Conservation (phyloP, 1,139 yeast species). For the Hyphopichia wangnamkhiaoensis region DNA sequence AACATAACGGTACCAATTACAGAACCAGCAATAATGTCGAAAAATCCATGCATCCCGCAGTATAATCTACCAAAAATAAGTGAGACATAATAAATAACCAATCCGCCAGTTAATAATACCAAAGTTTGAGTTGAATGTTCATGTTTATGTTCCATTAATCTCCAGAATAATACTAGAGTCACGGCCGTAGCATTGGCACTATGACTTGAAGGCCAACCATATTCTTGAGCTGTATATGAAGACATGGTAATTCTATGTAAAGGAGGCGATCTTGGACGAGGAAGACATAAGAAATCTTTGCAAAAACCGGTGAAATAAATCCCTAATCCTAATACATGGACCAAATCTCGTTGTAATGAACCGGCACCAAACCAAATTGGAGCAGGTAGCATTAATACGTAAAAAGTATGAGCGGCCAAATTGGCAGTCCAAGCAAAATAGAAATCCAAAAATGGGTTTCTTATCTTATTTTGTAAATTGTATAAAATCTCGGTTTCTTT, state of each 20-base stretch:
- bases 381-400: conserved; percentile 82
- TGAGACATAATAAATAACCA: conserved; percentile 58
- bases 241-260: conserved; percentile 86
- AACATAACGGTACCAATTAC: conserved; percentile 58
- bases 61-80: conserved; percentile 80
- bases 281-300: conserved; percentile 86
- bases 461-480: conserved; percentile 52
- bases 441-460: conserved; percentile 60
- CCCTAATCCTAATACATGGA: conserved; percentile 80
- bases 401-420: conserved; percentile 91
- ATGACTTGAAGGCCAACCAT: conserved; percentile 94
- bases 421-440: conserved; percentile 91
- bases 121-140: conserved; percentile 10
- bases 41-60: conserved; percentile 97
- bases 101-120: conserved; percentile 13
- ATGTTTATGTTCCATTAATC: conserved; percentile 17
- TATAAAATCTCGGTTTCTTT: conserved; percentile 66
- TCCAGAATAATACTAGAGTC: conserved; percentile 47
- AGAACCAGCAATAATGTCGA: conserved; percentile 72
- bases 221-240: conserved; percentile 85
- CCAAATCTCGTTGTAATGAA: conserved; percentile 63
- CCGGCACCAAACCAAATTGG: conserved; percentile 83
- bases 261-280: conserved; percentile 93
- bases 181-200: conserved; percentile 91
- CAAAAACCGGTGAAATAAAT: conserved; percentile 75